A percentile compares a stretch with the other conserved stretches of the same genome.
phyloP scores from a whole-genome alignment of 2,329 filamentous ascomycete genomes.

The Aspergillus fumigatiaffinis region DNA sequence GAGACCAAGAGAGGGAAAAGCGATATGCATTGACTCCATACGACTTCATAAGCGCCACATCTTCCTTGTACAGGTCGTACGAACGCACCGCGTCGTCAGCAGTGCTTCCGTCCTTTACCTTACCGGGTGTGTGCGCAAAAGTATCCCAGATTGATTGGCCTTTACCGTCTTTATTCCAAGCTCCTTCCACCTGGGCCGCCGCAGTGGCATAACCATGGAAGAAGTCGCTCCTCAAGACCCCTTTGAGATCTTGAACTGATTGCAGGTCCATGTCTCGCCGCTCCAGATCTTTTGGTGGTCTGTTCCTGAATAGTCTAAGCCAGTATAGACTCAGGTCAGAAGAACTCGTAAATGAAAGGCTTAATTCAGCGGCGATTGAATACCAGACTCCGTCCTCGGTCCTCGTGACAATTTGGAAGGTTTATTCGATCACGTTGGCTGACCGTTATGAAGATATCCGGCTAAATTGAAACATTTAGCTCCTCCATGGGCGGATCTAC shows the following conservation, averaged over 20 bases:
- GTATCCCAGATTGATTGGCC: conserved; percentile 78
- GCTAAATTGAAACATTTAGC: background rate
- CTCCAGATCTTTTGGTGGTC: background rate
- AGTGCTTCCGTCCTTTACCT: conserved; percentile 69
- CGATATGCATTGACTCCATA: conserved; percentile 70
- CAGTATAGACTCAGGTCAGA: background rate
- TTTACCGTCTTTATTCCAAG: conserved; percentile 66
- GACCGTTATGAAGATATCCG: background rate
- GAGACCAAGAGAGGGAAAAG: conserved; percentile 72
- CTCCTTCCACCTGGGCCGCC: conserved; percentile 67
- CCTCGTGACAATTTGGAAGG: background rate
- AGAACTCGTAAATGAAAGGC: background rate
- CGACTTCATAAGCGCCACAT: conserved; percentile 69
- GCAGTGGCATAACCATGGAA: conserved; percentile 29
- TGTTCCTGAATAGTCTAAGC: background rate
- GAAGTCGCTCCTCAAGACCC: conserved; percentile 23
- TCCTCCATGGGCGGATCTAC: background rate
- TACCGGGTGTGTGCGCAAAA: conserved; percentile 70
- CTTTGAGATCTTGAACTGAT: conserved; percentile 24
- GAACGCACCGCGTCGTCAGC: conserved; percentile 75
- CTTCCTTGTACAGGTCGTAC: conserved; percentile 69
- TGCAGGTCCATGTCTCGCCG: conserved; percentile 18
- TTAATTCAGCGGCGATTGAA: background rate
- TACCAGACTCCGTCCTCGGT: background rate
- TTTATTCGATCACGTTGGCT: background rate